Conservation (phyloP, 306 rosid genomes). For the Neltuma alba region DNA sequence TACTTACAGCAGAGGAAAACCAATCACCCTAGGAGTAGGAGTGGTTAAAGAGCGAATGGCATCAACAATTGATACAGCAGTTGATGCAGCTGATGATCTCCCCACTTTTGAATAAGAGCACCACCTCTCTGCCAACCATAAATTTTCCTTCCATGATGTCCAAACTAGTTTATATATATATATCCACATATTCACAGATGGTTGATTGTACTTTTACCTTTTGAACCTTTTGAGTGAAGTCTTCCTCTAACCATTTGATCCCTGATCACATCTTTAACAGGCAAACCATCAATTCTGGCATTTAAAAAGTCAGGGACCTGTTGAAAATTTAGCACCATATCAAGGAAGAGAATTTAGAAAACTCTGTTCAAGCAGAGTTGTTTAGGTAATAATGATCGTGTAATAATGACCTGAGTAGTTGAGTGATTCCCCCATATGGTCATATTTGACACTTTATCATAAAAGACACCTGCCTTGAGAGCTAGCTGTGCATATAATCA, state of each 20-base stretch:
- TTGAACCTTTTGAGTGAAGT: conserved; percentile 84
- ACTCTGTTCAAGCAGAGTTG: not conserved
- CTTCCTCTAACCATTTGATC: conserved; percentile 96
- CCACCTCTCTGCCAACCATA: conserved; percentile 85
- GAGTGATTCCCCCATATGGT: conserved; percentile 99
- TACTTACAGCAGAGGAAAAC: conserved; percentile 95
- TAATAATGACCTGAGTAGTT: conserved; percentile 81
- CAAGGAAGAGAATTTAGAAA: conserved; percentile 28
- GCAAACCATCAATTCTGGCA: conserved; percentile 82
- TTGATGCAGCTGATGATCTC: conserved; percentile 99
- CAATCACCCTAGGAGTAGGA: conserved; percentile 97
- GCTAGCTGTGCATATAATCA: conserved; percentile 71
- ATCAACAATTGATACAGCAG: conserved; percentile 84
- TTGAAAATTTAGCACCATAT: conserved; percentile 19
- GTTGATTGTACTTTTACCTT: conserved; percentile 51
- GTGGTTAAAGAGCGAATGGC: conserved; percentile 82
- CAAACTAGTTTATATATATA: not conserved
- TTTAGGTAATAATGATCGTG: conserved; percentile 5
- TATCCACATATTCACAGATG: not conserved
- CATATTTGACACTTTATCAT: conserved; percentile 89
- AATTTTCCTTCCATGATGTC: conserved; percentile 20
- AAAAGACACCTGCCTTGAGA: conserved; percentile 97
- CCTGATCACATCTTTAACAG: conserved; percentile 86
- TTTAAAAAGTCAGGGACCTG: conserved; percentile 98
- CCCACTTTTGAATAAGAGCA: conserved; percentile 88